Evolutionary conservation across 73 alveolate genomes (phyloP).

Genomic region (Paramecium sonneborni): DNA sequence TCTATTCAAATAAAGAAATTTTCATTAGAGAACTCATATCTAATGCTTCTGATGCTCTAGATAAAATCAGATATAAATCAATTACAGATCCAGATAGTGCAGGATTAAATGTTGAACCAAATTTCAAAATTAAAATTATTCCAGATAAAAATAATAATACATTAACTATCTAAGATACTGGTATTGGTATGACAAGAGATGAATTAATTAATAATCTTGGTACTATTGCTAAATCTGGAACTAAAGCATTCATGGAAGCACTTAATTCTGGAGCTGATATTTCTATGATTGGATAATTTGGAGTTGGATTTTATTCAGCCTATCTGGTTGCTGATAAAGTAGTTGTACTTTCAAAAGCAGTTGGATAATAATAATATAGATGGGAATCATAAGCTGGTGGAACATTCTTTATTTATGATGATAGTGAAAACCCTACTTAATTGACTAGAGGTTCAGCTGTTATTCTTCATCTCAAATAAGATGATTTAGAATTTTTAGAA

Average conservation of each 20-base stretch:
- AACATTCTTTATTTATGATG: slow-evolving; percentile 92
- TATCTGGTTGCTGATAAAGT: slow-evolving; percentile 98
- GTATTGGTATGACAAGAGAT: slow-evolving; percentile 99
- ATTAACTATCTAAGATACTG: slow-evolving; percentile 96
- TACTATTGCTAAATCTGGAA: slow-evolving; percentile 99
- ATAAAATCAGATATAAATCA: slow-evolving; percentile 97
- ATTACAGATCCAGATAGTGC: slow-evolving; percentile 96
- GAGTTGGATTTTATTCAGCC: slow-evolving; percentile 99
- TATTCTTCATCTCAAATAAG: slow-evolving; percentile 97
- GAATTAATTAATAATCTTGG: slow-evolving; percentile 98
- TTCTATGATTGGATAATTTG: slow-evolving; percentile 99
- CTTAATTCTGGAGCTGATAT: slow-evolving; percentile 98
- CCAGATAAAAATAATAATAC: slow-evolving; percentile 99
- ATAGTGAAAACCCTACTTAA: slow-evolving; percentile 81
- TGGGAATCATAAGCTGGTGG: slow-evolving; percentile 99
- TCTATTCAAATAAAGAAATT: slow-evolving; percentile 99
- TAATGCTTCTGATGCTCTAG: slow-evolving; percentile 99
- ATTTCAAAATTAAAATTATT: slow-evolving; percentile 92
- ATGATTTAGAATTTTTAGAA: slow-evolving; percentile 97
- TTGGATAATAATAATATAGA: slow-evolving; percentile 94
- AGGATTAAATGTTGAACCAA: slow-evolving; percentile 90
- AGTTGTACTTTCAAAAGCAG: slow-evolving; percentile 90
- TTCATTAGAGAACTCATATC: slow-evolving; percentile 98
- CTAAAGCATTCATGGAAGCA: slow-evolving; percentile 99
- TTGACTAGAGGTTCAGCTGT: slow-evolving; percentile 96